phyloP scores from a whole-genome alignment of 1,284 basidiomycete species.

The Naganishia albida region DNA sequence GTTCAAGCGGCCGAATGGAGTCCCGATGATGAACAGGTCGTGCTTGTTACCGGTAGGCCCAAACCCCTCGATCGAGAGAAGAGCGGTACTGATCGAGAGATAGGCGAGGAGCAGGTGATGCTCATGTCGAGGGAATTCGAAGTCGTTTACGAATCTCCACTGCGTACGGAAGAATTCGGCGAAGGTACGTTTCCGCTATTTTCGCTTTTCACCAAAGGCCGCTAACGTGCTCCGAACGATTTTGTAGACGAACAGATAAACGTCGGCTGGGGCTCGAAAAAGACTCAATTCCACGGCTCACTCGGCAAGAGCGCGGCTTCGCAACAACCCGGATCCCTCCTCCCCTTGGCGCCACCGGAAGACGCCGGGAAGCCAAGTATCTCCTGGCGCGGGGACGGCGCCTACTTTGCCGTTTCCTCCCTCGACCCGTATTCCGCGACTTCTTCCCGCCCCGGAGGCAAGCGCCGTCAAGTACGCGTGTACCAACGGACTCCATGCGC shows the following conservation, averaged over 20 bases:
- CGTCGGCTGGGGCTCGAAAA: slow-evolving; percentile 96
- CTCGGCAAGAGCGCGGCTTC: slow-evolving; percentile 81
- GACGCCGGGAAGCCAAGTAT: slow-evolving; percentile 75
- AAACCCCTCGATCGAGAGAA: no score
- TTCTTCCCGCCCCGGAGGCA: slow-evolving; percentile 26
- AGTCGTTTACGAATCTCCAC: slow-evolving; percentile 73
- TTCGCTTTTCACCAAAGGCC: neutral
- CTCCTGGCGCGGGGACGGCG: slow-evolving; percentile 90
- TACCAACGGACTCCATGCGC: slow-evolving; percentile 65
- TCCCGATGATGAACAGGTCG: slow-evolving; percentile 83
- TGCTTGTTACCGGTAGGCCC: slow-evolving; percentile 71
- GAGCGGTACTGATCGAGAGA: slow-evolving; percentile 1
- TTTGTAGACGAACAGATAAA: slow-evolving; percentile 81
- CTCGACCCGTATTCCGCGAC: slow-evolving; percentile 55
- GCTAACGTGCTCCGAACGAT: neutral
- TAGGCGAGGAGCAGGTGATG: slow-evolving; percentile 76
- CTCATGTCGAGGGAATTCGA: slow-evolving; percentile 89
- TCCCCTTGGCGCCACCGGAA: slow-evolving; percentile 58
- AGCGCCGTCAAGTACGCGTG: slow-evolving; percentile 68
- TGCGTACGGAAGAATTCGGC: slow-evolving; percentile 78
- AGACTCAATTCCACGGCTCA: slow-evolving; percentile 97
- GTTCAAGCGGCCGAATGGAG: slow-evolving; percentile 83
- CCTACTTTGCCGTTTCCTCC: slow-evolving; percentile 82
- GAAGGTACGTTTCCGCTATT: slow-evolving; percentile 61
- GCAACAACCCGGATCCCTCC: slow-evolving; percentile 35